phyloP scores from a whole-genome alignment of 345 rosid genomes.

The Lepidium didymum region DNA sequence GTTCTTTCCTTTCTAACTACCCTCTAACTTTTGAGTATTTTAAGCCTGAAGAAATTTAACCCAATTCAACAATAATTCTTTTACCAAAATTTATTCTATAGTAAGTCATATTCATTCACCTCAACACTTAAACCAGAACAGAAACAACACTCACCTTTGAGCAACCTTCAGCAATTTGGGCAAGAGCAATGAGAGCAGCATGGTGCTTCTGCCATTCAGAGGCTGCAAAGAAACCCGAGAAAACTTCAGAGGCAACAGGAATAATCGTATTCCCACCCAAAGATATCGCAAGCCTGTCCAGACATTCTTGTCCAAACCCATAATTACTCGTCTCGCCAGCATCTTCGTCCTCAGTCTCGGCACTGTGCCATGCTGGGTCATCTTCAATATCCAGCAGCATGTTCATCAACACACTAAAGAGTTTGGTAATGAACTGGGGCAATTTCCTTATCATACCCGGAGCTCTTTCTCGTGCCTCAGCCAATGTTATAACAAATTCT shows the following conservation, averaged over 20 bases:
- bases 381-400: conserved; percentile 60
- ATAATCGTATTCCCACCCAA: conserved; percentile 63
- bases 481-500: conserved; percentile 56
- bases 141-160: conserved; percentile 41
- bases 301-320: conserved; percentile 63
- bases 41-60: background rate
- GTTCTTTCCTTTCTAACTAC: background rate
- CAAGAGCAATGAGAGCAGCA: conserved; percentile 61
- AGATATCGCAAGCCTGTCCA: conserved; percentile 55
- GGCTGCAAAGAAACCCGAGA: conserved; percentile 46
- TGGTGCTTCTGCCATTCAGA: conserved; percentile 68
- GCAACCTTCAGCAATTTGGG: conserved; percentile 76
- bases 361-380: conserved; percentile 58
- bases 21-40: background rate
- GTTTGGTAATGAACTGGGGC: conserved; percentile 59
- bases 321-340: conserved; percentile 63
- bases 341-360: conserved; percentile 55
- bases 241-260: conserved; percentile 57
- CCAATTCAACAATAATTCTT: background rate
- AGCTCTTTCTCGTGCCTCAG: conserved; percentile 69
- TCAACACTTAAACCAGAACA: background rate
- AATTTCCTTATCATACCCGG: conserved; percentile 76
- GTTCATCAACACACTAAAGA: conserved; percentile 49
- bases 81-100: background rate
- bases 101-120: background rate